Percentiles rank a stretch among this genome's conserved stretches.
Conservation (phyloP, 495 filamentous ascomycete species). For the Trichoderma orchidacearum region DNA sequence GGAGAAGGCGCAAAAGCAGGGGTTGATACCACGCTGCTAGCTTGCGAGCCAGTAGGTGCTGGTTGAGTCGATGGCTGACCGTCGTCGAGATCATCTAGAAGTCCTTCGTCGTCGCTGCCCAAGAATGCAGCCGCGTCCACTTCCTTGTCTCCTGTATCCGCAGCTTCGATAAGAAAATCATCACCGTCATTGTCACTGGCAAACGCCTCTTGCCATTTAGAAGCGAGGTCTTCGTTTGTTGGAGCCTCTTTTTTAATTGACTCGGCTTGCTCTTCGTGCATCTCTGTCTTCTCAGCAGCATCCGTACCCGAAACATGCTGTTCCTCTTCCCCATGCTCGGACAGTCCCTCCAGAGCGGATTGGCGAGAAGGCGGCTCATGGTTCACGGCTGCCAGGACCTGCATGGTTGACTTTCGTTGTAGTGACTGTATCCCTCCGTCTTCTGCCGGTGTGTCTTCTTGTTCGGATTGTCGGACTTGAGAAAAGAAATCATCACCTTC, state of each 20-base stretch:
- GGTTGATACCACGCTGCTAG: neutral
- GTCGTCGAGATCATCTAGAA: constrained; percentile 45
- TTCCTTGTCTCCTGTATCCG: constrained; percentile 18
- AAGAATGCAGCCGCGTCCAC: constrained; percentile 44
- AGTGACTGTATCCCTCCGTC: constrained; percentile 14
- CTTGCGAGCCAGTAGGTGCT: neutral
- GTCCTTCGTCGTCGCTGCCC: constrained; percentile 59
- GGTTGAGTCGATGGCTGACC: neutral
- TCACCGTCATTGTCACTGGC: constrained; percentile 67
- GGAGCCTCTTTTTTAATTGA: neutral
- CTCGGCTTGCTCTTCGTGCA: neutral
- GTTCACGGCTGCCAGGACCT: constrained; percentile 31
- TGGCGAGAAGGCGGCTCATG: constrained; percentile 5
- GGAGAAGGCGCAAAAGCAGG: neutral
- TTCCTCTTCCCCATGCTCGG: neutral
- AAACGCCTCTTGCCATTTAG: constrained; percentile 73
- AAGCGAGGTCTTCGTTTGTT: constrained; percentile 44
- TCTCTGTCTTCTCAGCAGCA: neutral
- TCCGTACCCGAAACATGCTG: too few relatives aligned
- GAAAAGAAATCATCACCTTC: constrained; percentile 41
- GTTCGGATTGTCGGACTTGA: constrained; percentile 16
- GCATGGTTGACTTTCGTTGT: constrained; percentile 46
- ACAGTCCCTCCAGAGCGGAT: constrained; percentile 5
- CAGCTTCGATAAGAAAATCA: constrained; percentile 34
- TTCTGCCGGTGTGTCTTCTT: constrained; percentile 4